A percentile compares a stretch with the other conserved stretches of the same genome.
Conservation (phyloP, 2,329 filamentous ascomycete genomes). For the Xylaria sp. region DNA sequence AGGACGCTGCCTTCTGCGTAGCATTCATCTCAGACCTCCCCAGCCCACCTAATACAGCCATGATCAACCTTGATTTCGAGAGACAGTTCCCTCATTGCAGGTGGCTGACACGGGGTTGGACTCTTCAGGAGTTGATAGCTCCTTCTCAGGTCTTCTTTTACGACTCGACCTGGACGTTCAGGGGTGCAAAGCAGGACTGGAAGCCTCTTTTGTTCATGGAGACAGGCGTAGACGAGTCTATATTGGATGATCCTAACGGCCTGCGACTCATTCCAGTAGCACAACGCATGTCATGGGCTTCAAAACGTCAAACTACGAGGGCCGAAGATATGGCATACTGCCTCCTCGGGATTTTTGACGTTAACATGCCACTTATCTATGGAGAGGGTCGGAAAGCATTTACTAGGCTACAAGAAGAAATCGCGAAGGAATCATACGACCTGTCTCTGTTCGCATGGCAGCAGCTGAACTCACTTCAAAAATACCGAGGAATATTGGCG, state of each 20-base stretch:
- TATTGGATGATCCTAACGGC: neutral
- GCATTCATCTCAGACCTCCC: constrained; percentile 22
- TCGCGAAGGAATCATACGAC: constrained; percentile 20
- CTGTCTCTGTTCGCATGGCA: constrained; percentile 27
- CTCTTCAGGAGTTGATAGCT: constrained; percentile 19
- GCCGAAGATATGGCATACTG: constrained; percentile 28
- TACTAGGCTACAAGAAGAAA: constrained; percentile 24
- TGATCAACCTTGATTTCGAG: neutral
- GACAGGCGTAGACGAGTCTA: constrained; percentile 24
- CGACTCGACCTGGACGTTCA: constrained; percentile 21
- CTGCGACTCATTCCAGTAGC: constrained; percentile 18
- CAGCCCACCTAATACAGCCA: neutral
- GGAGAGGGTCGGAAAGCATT: constrained; percentile 27
- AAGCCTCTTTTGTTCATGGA: constrained; percentile 15
- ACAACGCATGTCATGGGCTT: constrained; percentile 24
- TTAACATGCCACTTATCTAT: constrained; percentile 13
- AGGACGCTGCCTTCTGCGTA: constrained; percentile 23
- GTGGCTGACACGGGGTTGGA: constrained; percentile 24
- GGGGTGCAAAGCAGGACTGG: constrained; percentile 20
- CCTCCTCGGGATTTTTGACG: constrained; percentile 7
- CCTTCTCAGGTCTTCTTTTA: constrained; percentile 13
- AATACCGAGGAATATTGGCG: constrained; percentile 24
- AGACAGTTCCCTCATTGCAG: constrained; percentile 11
- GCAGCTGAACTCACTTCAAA: constrained; percentile 5
- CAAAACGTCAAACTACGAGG: constrained; percentile 18